phyloP scores from a whole-genome alignment of 139 green algal species.

The Coelastrella sp. region DNA sequence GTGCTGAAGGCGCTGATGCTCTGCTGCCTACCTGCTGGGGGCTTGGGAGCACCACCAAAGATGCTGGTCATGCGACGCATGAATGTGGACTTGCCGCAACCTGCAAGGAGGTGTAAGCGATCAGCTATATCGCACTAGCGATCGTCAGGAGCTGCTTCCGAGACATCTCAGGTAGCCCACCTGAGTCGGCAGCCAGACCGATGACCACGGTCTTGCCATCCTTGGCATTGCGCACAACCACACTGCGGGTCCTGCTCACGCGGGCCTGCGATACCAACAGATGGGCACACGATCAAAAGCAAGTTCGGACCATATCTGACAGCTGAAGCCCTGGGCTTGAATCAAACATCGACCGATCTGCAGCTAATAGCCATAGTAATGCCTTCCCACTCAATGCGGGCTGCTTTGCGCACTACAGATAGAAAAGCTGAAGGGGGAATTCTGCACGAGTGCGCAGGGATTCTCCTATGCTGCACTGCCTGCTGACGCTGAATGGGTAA shows the following conservation, averaged over 20 bases:
- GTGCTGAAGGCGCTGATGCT: neutral
- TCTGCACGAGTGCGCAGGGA: neutral
- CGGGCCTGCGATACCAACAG: constrained; percentile 8
- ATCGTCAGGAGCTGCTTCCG: constrained; percentile 19
- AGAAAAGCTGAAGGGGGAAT: neutral
- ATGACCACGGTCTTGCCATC: constrained; percentile 92
- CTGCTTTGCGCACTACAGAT: neutral
- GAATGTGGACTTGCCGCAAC: constrained; percentile 99
- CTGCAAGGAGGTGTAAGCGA: constrained; percentile 51
- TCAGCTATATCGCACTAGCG: no score
- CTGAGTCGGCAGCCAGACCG: constrained; percentile 97
- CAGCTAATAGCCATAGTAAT: neutral
- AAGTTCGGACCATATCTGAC: neutral
- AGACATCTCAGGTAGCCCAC: constrained; percentile 48
- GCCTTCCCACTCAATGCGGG: neutral
- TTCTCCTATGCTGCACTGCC: neutral
- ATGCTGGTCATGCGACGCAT: constrained; percentile 99
- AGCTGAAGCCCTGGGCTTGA: no score
- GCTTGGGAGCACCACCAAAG: constrained; percentile 94
- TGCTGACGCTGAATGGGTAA: neutral
- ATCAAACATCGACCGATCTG: neutral
- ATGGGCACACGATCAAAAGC: neutral
- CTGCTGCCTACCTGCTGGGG: constrained; percentile 79
- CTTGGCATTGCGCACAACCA: constrained; percentile 63
- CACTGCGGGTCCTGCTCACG: constrained; percentile 36